Percentiles rank a stretch among this genome's conserved stretches.
phyloP scores from a whole-genome alignment of 768 basidiomycete genomes.

The Cyclocybe cylindracea region DNA sequence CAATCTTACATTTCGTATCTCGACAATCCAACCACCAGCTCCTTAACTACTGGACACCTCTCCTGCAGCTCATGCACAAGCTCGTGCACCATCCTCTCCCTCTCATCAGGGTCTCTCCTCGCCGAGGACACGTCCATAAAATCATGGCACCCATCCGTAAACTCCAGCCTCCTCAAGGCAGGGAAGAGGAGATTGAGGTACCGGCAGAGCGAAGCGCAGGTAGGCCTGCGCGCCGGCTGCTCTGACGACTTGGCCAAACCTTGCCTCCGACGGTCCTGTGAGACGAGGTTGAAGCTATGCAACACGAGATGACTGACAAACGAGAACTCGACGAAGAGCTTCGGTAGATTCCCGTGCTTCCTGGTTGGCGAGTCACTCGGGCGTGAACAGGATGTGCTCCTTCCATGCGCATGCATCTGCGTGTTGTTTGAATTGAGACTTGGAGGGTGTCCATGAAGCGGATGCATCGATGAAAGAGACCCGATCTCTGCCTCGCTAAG shows the following conservation, averaged over 20 bases:
- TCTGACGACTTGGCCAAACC: no score
- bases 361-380: no score
- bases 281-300: constrained; percentile 6
- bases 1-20: no score
- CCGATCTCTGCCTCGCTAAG: no score
- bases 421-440: constrained; percentile 10
- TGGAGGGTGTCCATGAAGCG: no score
- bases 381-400: background rate
- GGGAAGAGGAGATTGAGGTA: constrained; percentile 20
- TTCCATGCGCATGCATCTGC: background rate
- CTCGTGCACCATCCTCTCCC: background rate
- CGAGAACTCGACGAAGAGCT: constrained; percentile 11
- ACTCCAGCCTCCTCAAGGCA: constrained; percentile 8
- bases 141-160: constrained; percentile 8
- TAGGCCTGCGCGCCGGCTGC: background rate
- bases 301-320: constrained; percentile 13
- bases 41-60: constrained; percentile 10
- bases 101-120: constrained; percentile 6
- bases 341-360: background rate
- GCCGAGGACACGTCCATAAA: constrained; percentile 8
- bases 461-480: no score
- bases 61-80: constrained; percentile 7
- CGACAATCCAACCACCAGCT: constrained; percentile 9
- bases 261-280: background rate
- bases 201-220: constrained; percentile 7